Percentiles rank a stretch among this genome's conserved stretches.
Conservation (phyloP, 192 early-diverging fungal genomes). For the Gonapodya sp. region DNA sequence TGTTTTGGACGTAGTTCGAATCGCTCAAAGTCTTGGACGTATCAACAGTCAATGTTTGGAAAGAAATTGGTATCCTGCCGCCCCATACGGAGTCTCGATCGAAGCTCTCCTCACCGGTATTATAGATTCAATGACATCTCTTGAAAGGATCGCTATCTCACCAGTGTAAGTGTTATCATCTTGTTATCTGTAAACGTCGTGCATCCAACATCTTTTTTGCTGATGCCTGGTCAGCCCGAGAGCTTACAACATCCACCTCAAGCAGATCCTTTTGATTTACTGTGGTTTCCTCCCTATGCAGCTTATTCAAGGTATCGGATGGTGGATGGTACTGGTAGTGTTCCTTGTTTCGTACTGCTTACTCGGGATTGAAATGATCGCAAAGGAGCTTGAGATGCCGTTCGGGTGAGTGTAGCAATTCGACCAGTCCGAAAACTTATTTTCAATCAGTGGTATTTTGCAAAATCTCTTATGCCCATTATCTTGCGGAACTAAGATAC, state of each 20-base stretch:
- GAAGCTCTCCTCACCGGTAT: neutral
- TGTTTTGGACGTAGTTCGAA: neutral
- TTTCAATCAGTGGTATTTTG: neutral
- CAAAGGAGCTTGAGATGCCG: neutral
- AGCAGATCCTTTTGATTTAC: neutral
- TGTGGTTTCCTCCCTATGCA: neutral
- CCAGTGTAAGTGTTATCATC: neutral
- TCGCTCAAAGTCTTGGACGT: neutral
- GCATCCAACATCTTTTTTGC: neutral
- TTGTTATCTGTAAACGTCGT: neutral
- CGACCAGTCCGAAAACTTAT: neutral
- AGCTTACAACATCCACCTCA: neutral
- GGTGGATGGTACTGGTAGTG: neutral
- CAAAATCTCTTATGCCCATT: too few species aligned
- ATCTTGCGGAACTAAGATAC: too few species aligned
- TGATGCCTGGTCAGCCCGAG: neutral
- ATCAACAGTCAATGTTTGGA: neutral
- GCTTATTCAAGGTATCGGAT: neutral
- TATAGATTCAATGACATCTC: neutral
- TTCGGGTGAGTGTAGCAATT: neutral
- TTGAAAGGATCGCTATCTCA: neutral
- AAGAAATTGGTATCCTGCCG: neutral
- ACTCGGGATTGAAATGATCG: neutral
- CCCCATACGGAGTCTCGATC: neutral
- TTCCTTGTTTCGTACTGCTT: neutral